Evolutionary conservation across 2,329 filamentous ascomycete species (phyloP).

Genomic region (Onygenales sp.): DNA sequence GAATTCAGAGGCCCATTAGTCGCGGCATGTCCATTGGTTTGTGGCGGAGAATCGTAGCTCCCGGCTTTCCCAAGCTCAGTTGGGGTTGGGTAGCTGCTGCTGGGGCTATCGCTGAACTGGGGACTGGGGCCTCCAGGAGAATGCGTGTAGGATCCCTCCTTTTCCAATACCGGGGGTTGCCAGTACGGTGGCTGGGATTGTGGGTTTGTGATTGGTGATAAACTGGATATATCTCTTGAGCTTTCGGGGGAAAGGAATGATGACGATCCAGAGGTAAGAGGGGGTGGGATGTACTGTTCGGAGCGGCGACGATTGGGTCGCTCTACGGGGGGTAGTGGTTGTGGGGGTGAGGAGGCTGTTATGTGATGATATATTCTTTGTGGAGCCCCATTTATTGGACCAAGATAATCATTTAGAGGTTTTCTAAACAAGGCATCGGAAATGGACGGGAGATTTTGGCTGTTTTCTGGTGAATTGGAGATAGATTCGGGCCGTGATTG

Average conservation of each 20-base stretch:
- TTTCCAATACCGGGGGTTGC: constrained; percentile 19
- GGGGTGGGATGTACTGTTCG: constrained; percentile 18
- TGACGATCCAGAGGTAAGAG: constrained; percentile 17
- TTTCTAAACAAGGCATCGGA: constrained; percentile 25
- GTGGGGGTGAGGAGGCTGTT: constrained; percentile 17
- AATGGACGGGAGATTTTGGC: constrained; percentile 30
- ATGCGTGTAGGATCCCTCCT: constrained; percentile 18
- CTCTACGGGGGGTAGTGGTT: constrained; percentile 9
- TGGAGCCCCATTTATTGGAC: constrained; percentile 17
- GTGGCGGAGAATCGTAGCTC: constrained; percentile 1
- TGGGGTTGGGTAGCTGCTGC: constrained; percentile 31
- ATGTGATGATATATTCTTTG: constrained; percentile 17
- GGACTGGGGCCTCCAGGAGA: constrained; percentile 17
- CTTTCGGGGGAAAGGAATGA: constrained; percentile 31
- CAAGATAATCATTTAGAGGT: constrained; percentile 19
- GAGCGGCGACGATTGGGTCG: constrained; percentile 16
- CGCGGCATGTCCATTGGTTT: neutral
- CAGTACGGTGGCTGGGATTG: constrained; percentile 13
- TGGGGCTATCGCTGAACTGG: constrained; percentile 25
- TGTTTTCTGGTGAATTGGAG: constrained; percentile 23
- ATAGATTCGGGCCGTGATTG: constrained; percentile 27
- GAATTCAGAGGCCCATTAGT: constrained; percentile 18
- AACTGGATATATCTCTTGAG: constrained; percentile 24
- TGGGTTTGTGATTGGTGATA: constrained; percentile 20
- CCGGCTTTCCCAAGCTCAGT: constrained; percentile 19